Conservation (phyloP, 2,329 filamentous ascomycete species). For the Aspergillus awamori region DNA sequence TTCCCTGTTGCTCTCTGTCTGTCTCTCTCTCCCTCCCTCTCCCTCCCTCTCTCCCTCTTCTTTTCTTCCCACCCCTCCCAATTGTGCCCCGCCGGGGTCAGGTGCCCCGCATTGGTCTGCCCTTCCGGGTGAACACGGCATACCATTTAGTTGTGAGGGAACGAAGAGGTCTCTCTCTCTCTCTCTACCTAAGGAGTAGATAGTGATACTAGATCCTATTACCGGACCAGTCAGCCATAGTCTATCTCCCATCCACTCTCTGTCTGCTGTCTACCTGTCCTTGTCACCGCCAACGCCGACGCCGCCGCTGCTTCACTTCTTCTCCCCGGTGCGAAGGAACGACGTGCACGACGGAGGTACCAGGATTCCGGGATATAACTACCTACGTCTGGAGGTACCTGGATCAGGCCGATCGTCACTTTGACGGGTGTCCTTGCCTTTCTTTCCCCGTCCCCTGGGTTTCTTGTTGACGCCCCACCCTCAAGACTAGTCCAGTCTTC, state of each 20-base stretch:
- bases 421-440: background rate
- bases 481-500: background rate
- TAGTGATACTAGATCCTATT: background rate
- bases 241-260: no score
- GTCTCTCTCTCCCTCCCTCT: background rate
- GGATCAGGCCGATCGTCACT: background rate
- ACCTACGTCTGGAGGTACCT: background rate
- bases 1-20: constrained; percentile 4
- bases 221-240: no score
- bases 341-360: background rate
- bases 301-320: background rate
- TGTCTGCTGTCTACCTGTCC: background rate
- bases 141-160: background rate
- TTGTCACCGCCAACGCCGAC: background rate
- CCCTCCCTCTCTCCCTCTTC: background rate
- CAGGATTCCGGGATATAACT: background rate
- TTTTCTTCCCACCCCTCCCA: constrained; percentile 4
- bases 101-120: constrained; percentile 14
- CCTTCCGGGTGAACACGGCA: constrained; percentile 7
- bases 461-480: background rate
- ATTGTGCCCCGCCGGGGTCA: constrained; percentile 5
- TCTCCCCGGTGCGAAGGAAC: background rate
- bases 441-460: background rate
- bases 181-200: background rate
- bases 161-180: background rate